Conservation (phyloP, 2,329 filamentous ascomycete genomes). For the Davidsoniella neocaledoniae region DNA sequence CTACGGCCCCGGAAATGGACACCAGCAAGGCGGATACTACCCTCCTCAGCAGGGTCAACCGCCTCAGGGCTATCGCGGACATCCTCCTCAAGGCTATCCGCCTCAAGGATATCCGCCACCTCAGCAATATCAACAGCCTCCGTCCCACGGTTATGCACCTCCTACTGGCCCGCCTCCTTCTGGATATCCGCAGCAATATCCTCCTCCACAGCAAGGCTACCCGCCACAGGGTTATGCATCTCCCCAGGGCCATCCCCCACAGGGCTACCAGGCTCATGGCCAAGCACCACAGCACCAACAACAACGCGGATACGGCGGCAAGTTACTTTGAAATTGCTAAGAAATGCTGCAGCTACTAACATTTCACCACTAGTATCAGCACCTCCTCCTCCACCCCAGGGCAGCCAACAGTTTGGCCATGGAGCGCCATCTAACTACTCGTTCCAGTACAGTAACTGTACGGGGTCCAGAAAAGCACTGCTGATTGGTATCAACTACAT, state of each 20-base stretch:
- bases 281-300: constrained; percentile 12
- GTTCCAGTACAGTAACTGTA: constrained; percentile 86
- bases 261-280: constrained; percentile 1
- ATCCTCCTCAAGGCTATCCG: constrained; percentile 4
- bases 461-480: constrained; percentile 52
- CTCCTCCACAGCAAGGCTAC: not conserved
- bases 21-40: constrained; percentile 14
- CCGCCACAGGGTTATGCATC: constrained; percentile 3
- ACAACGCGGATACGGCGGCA: constrained; percentile 11
- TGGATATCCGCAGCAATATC: not conserved
- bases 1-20: constrained; percentile 16
- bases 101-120: constrained; percentile 9
- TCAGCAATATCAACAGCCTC: constrained; percentile 1
- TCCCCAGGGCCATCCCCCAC: not conserved
- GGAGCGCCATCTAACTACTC: constrained; percentile 66
- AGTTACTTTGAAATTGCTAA: too few species aligned
- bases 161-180: not conserved
- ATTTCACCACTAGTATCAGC: not conserved
- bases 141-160: constrained; percentile 1
- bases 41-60: constrained; percentile 14
- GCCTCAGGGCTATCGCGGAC: constrained; percentile 14
- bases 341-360: not conserved
- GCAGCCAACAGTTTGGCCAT: constrained; percentile 57
- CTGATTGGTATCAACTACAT: constrained; percentile 47
- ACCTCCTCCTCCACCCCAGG: constrained; percentile 49